Percentiles rank a stretch among this genome's conserved stretches.
Conservation (phyloP, 352 stramenopile genomes). For the Phytophthora lateralis region DNA sequence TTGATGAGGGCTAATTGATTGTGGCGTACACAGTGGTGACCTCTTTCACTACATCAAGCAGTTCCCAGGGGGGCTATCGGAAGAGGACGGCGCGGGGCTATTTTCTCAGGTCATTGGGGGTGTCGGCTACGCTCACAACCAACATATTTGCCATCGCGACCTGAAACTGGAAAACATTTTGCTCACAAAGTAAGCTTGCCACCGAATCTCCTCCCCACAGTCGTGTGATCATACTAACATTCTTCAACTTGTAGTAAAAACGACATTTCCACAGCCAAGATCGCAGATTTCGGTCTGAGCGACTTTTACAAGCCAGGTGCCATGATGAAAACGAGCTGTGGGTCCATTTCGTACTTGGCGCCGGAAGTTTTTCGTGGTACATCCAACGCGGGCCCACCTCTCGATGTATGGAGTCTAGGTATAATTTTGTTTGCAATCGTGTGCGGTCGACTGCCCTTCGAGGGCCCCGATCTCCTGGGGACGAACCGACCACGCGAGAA, state of each 20-base stretch:
- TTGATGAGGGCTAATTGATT: neutral
- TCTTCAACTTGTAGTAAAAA: slow-evolving; percentile 57
- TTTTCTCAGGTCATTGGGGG: slow-evolving; percentile 83
- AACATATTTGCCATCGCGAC: slow-evolving; percentile 90
- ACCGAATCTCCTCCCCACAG: neutral
- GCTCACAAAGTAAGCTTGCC: slow-evolving; percentile 62
- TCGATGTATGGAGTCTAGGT: slow-evolving; percentile 92
- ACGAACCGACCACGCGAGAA: slow-evolving; percentile 79
- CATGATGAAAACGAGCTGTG: slow-evolving; percentile 89
- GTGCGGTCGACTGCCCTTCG: slow-evolving; percentile 83
- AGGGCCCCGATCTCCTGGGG: slow-evolving; percentile 77
- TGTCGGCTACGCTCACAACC: slow-evolving; percentile 88
- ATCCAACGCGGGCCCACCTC: slow-evolving; percentile 80
- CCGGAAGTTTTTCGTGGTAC: slow-evolving; percentile 88
- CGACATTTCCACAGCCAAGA: slow-evolving; percentile 83
- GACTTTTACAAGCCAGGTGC: slow-evolving; percentile 90
- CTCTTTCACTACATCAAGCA: slow-evolving; percentile 87
- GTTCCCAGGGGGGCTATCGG: slow-evolving; percentile 51
- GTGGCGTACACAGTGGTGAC: slow-evolving; percentile 56
- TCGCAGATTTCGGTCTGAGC: slow-evolving; percentile 88
- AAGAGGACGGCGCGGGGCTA: slow-evolving; percentile 65
- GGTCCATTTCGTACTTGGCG: slow-evolving; percentile 87
- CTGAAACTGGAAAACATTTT: slow-evolving; percentile 91
- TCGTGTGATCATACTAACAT: slow-evolving; percentile 1
- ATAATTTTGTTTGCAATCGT: slow-evolving; percentile 89